phyloP scores from a whole-genome alignment of 1,284 basidiomycete genomes.

The Moesziomyces globuligerus region DNA sequence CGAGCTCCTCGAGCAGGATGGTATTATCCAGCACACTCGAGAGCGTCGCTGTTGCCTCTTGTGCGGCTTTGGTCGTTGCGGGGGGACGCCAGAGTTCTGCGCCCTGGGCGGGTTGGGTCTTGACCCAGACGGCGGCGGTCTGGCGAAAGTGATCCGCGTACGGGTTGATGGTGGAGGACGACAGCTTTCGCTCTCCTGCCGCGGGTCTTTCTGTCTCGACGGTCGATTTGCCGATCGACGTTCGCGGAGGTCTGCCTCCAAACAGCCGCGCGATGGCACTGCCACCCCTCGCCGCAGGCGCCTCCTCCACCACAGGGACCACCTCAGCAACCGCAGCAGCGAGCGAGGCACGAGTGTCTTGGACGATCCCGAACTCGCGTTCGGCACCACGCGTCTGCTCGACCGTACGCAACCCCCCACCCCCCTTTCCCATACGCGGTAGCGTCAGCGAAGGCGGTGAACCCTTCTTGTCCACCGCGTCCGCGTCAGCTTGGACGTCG shows the following conservation, averaged over 20 bases:
- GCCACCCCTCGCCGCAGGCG: constrained; percentile 4
- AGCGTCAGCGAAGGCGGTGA: constrained; percentile 20
- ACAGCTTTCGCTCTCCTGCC: constrained; percentile 23
- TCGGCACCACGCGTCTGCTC: constrained; percentile 12
- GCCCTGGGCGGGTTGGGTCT: constrained; percentile 74
- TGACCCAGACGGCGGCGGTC: constrained; percentile 78
- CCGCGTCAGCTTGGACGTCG: constrained; percentile 2
- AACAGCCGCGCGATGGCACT: constrained; percentile 42
- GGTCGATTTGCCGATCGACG: constrained; percentile 19
- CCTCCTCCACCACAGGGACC: neutral
- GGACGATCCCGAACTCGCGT: constrained; percentile 24
- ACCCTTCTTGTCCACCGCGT: neutral
- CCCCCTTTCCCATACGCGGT: constrained; percentile 8
- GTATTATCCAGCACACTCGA: constrained; percentile 91
- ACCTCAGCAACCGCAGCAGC: neutral
- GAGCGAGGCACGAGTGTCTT: constrained; percentile 25
- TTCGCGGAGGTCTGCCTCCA: constrained; percentile 29
- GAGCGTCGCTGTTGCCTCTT: constrained; percentile 72
- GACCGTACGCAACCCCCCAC: constrained; percentile 8
- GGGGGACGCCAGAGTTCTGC: constrained; percentile 22
- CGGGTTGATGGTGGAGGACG: constrained; percentile 42
- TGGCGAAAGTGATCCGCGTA: constrained; percentile 80
- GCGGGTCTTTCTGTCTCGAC: constrained; percentile 2
- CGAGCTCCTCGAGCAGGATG: constrained; percentile 91
- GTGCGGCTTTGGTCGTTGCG: neutral